A percentile compares a stretch with the other conserved stretches of the same genome.
Conservation (phyloP, 257 asterid genomes). For the Lithospermum erythrorhizon region DNA sequence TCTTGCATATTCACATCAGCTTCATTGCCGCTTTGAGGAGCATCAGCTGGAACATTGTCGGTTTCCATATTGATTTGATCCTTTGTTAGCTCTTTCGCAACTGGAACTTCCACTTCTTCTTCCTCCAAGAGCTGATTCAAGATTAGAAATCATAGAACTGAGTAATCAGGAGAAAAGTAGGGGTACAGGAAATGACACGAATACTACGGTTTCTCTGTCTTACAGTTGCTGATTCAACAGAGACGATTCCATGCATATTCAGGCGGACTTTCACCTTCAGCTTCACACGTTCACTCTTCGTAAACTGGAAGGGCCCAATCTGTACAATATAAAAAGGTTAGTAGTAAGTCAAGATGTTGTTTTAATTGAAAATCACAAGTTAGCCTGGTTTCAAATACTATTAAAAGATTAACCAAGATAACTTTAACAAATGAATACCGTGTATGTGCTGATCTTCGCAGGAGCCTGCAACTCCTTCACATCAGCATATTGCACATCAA, state of each 20-base stretch:
- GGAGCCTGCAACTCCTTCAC: constrained; percentile 62
- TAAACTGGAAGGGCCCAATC: constrained; percentile 79
- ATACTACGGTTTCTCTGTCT: constrained; percentile 8
- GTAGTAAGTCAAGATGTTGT: not conserved
- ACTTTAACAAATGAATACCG: constrained; percentile 27
- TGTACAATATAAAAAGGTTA: constrained; percentile 13
- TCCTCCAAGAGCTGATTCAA: constrained; percentile 69
- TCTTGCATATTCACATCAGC: constrained; percentile 64
- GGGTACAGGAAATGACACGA: not conserved
- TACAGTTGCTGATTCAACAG: constrained; percentile 77
- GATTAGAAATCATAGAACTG: not conserved
- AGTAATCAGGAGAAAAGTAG: not conserved
- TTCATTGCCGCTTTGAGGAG: constrained; percentile 31
- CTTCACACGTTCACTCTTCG: constrained; percentile 53
- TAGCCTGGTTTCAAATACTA: not conserved
- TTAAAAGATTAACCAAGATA: not conserved
- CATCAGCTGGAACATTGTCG: constrained; percentile 32
- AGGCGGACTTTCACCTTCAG: constrained; percentile 69
- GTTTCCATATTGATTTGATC: constrained; percentile 72
- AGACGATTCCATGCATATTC: constrained; percentile 75
- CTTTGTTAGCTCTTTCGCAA: constrained; percentile 43
- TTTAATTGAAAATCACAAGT: not conserved
- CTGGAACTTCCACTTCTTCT: constrained; percentile 72
- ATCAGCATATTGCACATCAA: constrained; percentile 73
- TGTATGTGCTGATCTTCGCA: constrained; percentile 68